Evolutionary conservation across 441 rosid genomes (phyloP).

Genomic region (Brassica balearica): DNA sequence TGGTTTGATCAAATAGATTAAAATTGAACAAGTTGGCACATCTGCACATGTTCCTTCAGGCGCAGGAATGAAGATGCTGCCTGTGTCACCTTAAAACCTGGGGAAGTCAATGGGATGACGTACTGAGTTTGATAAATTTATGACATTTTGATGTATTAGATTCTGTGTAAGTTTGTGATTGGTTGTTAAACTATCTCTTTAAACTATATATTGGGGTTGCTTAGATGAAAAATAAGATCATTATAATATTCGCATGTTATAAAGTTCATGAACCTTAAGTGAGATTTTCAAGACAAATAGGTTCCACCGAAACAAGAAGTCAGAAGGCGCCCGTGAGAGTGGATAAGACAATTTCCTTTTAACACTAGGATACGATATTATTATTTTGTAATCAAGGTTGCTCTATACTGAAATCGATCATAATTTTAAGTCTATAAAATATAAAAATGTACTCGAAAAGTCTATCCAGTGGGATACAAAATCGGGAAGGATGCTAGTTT

Average conservation of each 20-base stretch:
- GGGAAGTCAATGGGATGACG: slow-evolving; percentile 28
- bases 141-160: slow-evolving; percentile 18
- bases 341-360: not conserved
- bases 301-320: slow-evolving; percentile 25
- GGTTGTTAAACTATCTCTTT: slow-evolving; percentile 21
- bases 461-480: not conserved
- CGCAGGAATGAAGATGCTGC: slow-evolving; percentile 15
- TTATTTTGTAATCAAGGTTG: not conserved
- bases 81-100: slow-evolving; percentile 21
- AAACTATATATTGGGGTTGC: not conserved
- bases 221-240: slow-evolving; percentile 5
- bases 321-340: slow-evolving; percentile 24
- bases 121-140: not conserved
- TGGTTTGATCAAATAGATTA: slow-evolving; percentile 12
- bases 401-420: not conserved
- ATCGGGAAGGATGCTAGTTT: not conserved
- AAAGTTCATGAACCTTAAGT: slow-evolving; percentile 32
- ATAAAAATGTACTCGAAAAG: not conserved
- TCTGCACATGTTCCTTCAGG: slow-evolving; percentile 34
- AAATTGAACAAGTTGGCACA: slow-evolving; percentile 13
- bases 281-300: slow-evolving; percentile 27
- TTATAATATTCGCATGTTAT: slow-evolving; percentile 23
- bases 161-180: slow-evolving; percentile 19
- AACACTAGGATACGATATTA: not conserved
- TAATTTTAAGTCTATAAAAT: not conserved